A percentile compares a stretch with the other conserved stretches of the same genome.
phyloP scores from a whole-genome alignment of 2,329 filamentous ascomycete species.

The Diaporthe longicolla region DNA sequence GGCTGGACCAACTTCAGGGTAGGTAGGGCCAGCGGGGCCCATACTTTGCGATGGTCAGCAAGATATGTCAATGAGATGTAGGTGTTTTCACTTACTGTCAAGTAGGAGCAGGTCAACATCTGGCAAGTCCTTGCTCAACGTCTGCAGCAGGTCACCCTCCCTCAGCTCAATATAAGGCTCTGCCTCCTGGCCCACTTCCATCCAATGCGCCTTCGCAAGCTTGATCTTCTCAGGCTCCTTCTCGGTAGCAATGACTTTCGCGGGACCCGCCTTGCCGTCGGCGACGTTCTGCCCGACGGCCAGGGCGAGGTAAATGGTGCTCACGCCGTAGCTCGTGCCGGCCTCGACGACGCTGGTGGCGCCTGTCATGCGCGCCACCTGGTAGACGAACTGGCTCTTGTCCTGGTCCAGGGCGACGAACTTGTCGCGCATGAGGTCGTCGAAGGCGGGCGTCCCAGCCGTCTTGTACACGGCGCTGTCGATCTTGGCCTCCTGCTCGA shows the following conservation, averaged over 20 bases:
- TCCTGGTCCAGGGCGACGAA: constrained; percentile 62
- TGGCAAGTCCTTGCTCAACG: constrained; percentile 49
- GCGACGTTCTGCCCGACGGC: constrained; percentile 39
- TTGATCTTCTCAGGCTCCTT: constrained; percentile 39
- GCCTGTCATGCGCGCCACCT: constrained; percentile 51
- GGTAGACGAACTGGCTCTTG: constrained; percentile 60
- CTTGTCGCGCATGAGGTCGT: constrained; percentile 52
- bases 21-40: constrained; percentile 49
- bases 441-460: not conserved
- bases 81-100: constrained; percentile 56
- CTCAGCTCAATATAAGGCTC: constrained; percentile 54
- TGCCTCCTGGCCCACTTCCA: constrained; percentile 50
- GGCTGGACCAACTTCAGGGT: constrained; percentile 57
- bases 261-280: constrained; percentile 12
- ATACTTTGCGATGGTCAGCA: constrained; percentile 44
- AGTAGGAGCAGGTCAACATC: constrained; percentile 56
- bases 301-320: constrained; percentile 44
- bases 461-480: constrained; percentile 28
- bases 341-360: constrained; percentile 42
- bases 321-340: constrained; percentile 42
- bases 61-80: no score
- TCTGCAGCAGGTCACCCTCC: constrained; percentile 57
- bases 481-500: constrained; percentile 30
- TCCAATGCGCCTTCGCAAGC: constrained; percentile 51
- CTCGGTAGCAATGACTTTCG: constrained; percentile 42